Evolutionary conservation across 345 rosid genomes (phyloP).

Genomic region (Syzygium aqueum): DNA sequence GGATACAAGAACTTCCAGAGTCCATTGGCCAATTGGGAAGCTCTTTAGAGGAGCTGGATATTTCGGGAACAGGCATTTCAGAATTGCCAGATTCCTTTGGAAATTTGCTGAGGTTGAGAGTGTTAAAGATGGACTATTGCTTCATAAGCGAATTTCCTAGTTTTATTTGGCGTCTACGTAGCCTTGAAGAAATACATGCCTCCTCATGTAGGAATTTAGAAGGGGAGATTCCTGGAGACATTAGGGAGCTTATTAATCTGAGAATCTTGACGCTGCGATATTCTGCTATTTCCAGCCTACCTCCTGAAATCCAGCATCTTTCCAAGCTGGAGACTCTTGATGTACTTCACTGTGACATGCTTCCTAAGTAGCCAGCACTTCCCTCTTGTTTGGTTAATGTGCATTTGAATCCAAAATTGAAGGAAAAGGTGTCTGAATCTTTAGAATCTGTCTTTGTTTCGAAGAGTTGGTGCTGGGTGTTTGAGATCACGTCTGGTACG

Average conservation of each 20-base stretch:
- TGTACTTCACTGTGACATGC: background rate
- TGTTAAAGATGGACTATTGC: background rate
- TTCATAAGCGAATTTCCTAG: background rate
- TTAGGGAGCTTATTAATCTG: background rate
- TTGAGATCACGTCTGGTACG: background rate
- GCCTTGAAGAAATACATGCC: background rate
- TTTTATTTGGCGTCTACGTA: accelerated
- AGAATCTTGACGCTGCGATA: background rate
- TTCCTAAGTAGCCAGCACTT: background rate
- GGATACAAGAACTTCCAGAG: background rate
- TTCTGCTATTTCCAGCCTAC: background rate
- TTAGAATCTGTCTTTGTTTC: background rate
- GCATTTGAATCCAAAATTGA: background rate
- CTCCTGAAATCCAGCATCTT: background rate
- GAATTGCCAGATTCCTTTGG: background rate
- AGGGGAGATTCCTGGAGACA: background rate
- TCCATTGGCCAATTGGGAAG: background rate
- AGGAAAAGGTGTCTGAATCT: background rate
- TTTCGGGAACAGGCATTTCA: background rate
- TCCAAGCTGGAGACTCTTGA: background rate
- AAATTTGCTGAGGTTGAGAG: background rate
- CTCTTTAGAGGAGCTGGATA: background rate
- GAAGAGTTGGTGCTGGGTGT: background rate
- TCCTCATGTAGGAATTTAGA: background rate
- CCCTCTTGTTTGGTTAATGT: background rate